Percentiles rank a stretch among this genome's conserved stretches.
These are phyloP conservation scores for Xylariales sp. DNA, from an alignment of 2,329 filamentous ascomycete genomes.

Conservation along the genomic window DNA sequence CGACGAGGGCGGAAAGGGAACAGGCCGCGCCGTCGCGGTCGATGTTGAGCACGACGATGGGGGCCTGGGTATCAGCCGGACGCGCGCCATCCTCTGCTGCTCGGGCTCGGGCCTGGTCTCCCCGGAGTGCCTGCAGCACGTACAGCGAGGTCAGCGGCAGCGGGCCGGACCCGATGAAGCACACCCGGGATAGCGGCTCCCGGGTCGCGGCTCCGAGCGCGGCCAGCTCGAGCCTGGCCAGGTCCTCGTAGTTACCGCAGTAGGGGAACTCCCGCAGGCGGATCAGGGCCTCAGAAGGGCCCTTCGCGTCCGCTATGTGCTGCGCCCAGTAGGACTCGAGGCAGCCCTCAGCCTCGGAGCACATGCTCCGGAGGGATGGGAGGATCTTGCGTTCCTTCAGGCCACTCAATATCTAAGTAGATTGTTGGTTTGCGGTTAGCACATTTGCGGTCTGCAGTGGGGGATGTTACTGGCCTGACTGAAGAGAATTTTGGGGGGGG, in stretches of 20 bases:
- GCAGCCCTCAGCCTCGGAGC: conserved; percentile 37
- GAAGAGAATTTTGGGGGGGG: background rate
- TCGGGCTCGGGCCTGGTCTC: conserved; percentile 8
- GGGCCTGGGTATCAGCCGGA: background rate
- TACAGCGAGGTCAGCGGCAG: conserved; percentile 44
- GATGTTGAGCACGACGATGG: conserved; percentile 32
- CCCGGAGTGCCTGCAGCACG: conserved; percentile 29
- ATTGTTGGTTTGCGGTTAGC: background rate
- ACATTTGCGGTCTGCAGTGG: background rate
- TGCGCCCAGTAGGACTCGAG: conserved; percentile 40
- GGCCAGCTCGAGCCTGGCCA: conserved; percentile 40
- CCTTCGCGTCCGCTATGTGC: conserved; percentile 21
- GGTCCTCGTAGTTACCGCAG: conserved; percentile 42
- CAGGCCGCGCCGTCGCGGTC: conserved; percentile 33
- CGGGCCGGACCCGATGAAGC: conserved; percentile 47
- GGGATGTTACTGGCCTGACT: background rate
- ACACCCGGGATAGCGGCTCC: conserved; percentile 27
- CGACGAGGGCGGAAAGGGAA: conserved; percentile 22
- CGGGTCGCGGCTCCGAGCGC: conserved; percentile 31
- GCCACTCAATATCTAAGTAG: conserved; percentile 31
- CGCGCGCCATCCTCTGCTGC: background rate
- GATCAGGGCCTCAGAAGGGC: conserved; percentile 10
- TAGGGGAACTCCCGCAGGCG: conserved; percentile 40
- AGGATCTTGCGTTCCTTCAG: conserved; percentile 26
- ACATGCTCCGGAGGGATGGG: conserved; percentile 33